phyloP scores from a whole-genome alignment of 768 basidiomycete species.

The Chalciporus sphaerocephalus region DNA sequence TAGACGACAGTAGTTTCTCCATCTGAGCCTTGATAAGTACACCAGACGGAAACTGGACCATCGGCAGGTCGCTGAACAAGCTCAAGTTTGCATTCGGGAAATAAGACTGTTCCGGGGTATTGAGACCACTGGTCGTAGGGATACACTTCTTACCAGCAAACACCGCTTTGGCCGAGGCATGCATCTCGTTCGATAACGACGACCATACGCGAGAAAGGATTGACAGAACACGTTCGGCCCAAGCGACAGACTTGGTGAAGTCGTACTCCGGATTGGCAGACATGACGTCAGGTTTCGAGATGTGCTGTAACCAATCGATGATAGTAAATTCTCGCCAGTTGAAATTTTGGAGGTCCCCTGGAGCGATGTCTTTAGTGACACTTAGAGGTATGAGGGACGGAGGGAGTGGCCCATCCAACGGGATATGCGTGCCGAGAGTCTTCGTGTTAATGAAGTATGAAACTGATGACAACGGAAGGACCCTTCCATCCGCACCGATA shows the following conservation, averaged over 20 bases:
- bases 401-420: conserved; percentile 75
- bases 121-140: conserved; percentile 57
- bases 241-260: conserved; percentile 58
- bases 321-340: conserved; percentile 78
- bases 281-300: conserved; percentile 46
- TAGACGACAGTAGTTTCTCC: conserved; percentile 63
- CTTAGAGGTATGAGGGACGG: conserved; percentile 63
- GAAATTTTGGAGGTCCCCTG: conserved; percentile 54
- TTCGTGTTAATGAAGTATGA: conserved; percentile 67
- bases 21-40: conserved; percentile 58
- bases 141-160: conserved; percentile 46
- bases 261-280: conserved; percentile 50
- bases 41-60: conserved; percentile 68
- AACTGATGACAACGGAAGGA: conserved; percentile 68
- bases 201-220: conserved; percentile 72
- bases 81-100: conserved; percentile 77
- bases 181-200: conserved; percentile 46
- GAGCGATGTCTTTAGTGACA: conserved; percentile 57
- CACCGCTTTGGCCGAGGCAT: conserved; percentile 38
- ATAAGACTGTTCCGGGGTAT: conserved; percentile 67
- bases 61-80: conserved; percentile 78
- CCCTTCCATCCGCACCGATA: conserved; percentile 41
- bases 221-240: conserved; percentile 76
- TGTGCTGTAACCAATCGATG: conserved; percentile 67
- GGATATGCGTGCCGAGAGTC: conserved; percentile 53